Evolutionary conservation across 352 stramenopile genomes (phyloP).

Genomic region (Phytopythium aichiense): DNA sequence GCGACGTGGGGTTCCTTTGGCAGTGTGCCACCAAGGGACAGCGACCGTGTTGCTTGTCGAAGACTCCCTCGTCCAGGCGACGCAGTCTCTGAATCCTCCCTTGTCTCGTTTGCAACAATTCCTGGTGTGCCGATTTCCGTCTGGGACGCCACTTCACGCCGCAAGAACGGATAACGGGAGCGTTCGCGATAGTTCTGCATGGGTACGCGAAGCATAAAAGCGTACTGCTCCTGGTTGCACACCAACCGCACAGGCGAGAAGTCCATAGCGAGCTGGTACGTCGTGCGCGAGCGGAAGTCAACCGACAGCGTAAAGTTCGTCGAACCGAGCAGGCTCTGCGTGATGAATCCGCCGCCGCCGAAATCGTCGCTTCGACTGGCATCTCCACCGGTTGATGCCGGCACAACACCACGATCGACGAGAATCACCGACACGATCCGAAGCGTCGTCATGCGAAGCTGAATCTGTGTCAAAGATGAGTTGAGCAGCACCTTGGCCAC

Average conservation of each 20-base stretch:
- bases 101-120: neutral
- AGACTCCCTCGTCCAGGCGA: neutral
- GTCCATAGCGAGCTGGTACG: slow-evolving; percentile 50
- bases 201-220: slow-evolving; percentile 66
- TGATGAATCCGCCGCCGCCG: slow-evolving; percentile 35
- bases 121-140: neutral
- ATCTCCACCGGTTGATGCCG: neutral
- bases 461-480: slow-evolving; percentile 66
- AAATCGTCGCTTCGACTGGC: slow-evolving; percentile 20
- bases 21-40: neutral
- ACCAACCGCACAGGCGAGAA: slow-evolving; percentile 66
- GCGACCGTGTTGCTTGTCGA: neutral
- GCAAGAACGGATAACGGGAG: slow-evolving; percentile 41
- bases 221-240: slow-evolving; percentile 83
- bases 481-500: slow-evolving; percentile 85
- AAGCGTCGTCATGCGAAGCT: slow-evolving; percentile 58
- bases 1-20: too few species aligned
- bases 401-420: slow-evolving; percentile 30
- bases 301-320: slow-evolving; percentile 53
- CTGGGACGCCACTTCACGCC: slow-evolving; percentile 4
- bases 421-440: slow-evolving; percentile 77
- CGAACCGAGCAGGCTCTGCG: slow-evolving; percentile 68
- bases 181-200: slow-evolving; percentile 73
- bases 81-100: neutral
- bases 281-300: slow-evolving; percentile 56